Percentiles rank a stretch among this genome's conserved stretches.
phyloP scores from a whole-genome alignment of 257 asterid species.

The Solanum sejunctum region DNA sequence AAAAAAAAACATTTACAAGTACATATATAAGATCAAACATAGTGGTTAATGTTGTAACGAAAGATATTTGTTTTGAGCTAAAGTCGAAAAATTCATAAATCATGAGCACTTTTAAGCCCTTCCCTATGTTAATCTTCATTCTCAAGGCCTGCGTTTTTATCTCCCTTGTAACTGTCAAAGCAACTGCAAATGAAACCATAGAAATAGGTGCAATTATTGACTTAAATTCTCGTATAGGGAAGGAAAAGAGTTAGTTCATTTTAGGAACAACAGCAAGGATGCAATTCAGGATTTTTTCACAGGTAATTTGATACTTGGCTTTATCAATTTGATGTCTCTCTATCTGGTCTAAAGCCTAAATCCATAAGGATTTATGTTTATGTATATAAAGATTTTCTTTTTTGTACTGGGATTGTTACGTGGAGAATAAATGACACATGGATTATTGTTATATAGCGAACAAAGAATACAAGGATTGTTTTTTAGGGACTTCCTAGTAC shows the following conservation, averaged over 20 bases:
- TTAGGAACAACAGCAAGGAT: constrained; percentile 7
- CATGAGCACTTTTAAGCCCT: background rate
- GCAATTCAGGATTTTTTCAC: constrained; percentile 22
- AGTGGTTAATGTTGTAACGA: background rate
- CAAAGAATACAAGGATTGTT: background rate
- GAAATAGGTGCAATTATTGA: constrained; percentile 26
- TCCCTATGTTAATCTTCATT: background rate
- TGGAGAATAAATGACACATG: background rate
- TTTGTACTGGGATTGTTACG: background rate
- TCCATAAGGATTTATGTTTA: background rate
- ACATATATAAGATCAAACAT: background rate
- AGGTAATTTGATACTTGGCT: constrained; percentile 8
- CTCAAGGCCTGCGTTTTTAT: background rate
- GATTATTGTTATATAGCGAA: background rate
- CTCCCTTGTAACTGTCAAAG: background rate
- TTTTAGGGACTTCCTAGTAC: background rate
- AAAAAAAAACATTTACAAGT: background rate
- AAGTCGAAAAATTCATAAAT: background rate
- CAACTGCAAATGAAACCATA: background rate
- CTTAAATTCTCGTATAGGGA: constrained; percentile 25
- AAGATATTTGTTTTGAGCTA: background rate
- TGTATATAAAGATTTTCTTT: no score
- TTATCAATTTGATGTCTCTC: background rate
- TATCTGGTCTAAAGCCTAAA: background rate
- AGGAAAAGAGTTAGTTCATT: constrained; percentile 28